phyloP scores from a whole-genome alignment of 179 eudicot genomes.

The Spergularia azorica region DNA sequence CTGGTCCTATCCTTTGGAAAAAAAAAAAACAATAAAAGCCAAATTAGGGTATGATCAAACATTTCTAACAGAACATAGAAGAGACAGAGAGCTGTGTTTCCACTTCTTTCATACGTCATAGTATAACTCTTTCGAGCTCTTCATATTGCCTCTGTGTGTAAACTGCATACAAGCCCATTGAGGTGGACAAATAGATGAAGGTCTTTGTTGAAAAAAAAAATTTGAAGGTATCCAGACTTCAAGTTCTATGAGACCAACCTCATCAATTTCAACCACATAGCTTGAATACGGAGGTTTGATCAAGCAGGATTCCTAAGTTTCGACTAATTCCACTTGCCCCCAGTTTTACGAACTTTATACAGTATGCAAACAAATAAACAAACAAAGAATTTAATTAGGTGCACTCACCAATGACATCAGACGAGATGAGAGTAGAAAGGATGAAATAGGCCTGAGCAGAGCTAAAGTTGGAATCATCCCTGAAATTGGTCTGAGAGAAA shows the following conservation, averaged over 20 bases:
- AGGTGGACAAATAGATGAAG: too few relatives aligned
- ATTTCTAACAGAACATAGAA: too few relatives aligned
- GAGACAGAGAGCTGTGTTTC: too few relatives aligned
- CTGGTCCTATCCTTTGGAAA: conserved; percentile 5
- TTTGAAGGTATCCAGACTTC: too few relatives aligned
- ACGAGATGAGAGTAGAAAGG: conserved; percentile 18
- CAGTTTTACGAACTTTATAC: not conserved
- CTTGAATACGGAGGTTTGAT: not conserved
- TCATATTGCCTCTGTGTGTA: too few relatives aligned
- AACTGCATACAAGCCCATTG: too few relatives aligned
- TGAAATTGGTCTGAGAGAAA: conserved; percentile 14
- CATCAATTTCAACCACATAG: not conserved
- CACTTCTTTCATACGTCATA: too few relatives aligned
- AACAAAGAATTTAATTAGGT: not conserved
- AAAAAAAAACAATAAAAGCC: not conserved
- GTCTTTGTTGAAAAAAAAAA: not conserved
- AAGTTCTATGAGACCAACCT: too few relatives aligned
- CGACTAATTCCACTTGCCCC: not conserved
- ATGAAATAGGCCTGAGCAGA: conserved; percentile 20
- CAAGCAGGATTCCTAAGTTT: not conserved
- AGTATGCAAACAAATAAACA: not conserved
- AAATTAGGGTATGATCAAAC: not conserved
- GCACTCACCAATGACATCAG: conserved; percentile 19
- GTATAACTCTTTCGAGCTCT: too few relatives aligned
- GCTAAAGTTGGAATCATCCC: conserved; percentile 14